A percentile compares a stretch with the other conserved stretches of the same genome.
Conservation (phyloP, 176 grass and related monocot species). For the Eleusine indica region DNA sequence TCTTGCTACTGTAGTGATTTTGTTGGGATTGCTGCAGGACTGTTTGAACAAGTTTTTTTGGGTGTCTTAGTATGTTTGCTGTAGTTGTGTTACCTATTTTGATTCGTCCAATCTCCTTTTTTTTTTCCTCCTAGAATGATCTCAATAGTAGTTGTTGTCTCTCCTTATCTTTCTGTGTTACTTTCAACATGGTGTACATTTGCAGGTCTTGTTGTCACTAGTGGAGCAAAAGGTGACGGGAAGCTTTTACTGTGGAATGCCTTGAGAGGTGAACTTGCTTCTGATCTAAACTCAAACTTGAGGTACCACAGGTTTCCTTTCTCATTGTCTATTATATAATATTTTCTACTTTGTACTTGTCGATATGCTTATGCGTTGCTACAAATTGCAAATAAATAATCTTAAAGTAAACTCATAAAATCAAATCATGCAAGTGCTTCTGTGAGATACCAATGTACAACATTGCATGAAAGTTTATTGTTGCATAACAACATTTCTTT, state of each 20-base stretch:
- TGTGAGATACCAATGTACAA: neutral
- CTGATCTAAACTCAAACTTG: slow-evolving; percentile 86
- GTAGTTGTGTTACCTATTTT: slow-evolving; percentile 1
- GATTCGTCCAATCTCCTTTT: neutral
- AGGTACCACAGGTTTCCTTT: slow-evolving; percentile 59
- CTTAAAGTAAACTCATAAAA: neutral
- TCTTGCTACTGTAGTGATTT: neutral
- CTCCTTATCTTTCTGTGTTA: slow-evolving; percentile 21
- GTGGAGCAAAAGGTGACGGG: slow-evolving; percentile 88
- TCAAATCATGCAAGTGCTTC: neutral
- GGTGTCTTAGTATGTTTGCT: neutral
- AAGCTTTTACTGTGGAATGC: slow-evolving; percentile 98
- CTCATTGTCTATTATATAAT: neutral
- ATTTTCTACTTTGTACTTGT: neutral
- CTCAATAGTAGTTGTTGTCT: slow-evolving; percentile 18
- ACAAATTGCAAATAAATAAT: neutral
- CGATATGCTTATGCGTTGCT: neutral
- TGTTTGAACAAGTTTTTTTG: neutral
- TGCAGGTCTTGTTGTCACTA: slow-evolving; percentile 95
- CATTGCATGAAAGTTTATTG: neutral
- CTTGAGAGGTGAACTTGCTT: slow-evolving; percentile 92
- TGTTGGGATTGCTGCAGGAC: neutral
- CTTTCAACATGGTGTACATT: slow-evolving; percentile 35
- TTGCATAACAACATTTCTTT: neutral
- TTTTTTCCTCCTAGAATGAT: neutral